Base-by-base conservation (phyloP, 768 basidiomycete species). In the Boletus subcaerulescens region DNA sequence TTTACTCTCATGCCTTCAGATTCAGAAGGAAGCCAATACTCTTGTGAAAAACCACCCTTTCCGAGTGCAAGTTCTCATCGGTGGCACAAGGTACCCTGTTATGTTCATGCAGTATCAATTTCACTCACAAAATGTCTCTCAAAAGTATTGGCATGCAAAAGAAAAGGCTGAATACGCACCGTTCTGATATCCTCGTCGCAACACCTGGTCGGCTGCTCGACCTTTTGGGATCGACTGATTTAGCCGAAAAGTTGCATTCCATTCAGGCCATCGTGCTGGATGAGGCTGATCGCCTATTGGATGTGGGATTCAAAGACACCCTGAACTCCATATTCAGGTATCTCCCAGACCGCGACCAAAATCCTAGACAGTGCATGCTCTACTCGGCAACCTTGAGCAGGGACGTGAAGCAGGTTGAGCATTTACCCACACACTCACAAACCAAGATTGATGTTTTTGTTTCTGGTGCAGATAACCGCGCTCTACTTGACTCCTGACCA, bases 171-270 rank as follows among this genome's bases (percentile, higher is more conserved):
- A 63, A 60, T 12, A 56, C 59, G 2, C 53, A 53, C 5, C 73
- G 70, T 24, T 73, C 73, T 29, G 75, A 87, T 59, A 77, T 91
- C 41, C 76, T 91, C 38, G 80, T 89, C 35, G 86, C 86, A 11
- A 90, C 89, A 3, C 89, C 89, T 4, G 89, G 89, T 47, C 78
- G 89, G n/a, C 74, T 91, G 52, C 74, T 83, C 56, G 89, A 90
- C 67, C 84, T 87, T 63, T 69, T 90, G 40, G 77, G 80, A 61
- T 82, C 77, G 38, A 67, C 72, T 24, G 48, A 63, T 42, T 65
- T 83, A 48, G 57, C 57, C 11, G 52, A 69, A 35, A 70, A 73
- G 36, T 65, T 86, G 44, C 36, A 58, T 5, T 57, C 67, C 29
- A 68, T 84, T 8, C 68, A 74, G 38, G 73, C 75, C 8, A 57